Conservation (phyloP, 768 basidiomycete genomes). For the Pleurotus sapidus region DNA sequence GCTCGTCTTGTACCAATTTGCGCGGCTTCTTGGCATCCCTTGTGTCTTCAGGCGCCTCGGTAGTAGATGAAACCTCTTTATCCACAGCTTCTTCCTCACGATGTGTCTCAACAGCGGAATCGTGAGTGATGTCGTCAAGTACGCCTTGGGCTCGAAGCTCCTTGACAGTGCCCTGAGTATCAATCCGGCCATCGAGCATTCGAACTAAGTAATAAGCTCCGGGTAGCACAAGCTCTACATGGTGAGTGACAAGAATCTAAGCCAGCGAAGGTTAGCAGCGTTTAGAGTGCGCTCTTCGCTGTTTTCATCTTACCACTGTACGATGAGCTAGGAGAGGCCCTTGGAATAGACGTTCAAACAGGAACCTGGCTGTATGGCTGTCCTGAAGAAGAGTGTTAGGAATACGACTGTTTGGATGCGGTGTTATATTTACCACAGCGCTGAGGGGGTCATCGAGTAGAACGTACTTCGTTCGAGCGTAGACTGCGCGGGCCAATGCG, state of each 20-base stretch:
- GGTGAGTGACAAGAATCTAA: constrained; percentile 76
- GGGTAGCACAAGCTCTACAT: constrained; percentile 79
- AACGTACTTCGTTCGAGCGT: constrained; percentile 65
- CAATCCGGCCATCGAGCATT: constrained; percentile 80
- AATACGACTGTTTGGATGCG: too few species aligned
- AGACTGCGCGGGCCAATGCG: constrained; percentile 80
- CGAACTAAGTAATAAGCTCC: constrained; percentile 71
- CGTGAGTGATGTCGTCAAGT: constrained; percentile 55
- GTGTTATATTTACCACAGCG: constrained; percentile 64
- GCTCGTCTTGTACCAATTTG: constrained; percentile 79
- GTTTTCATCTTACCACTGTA: constrained; percentile 66
- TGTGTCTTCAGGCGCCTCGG: constrained; percentile 21
- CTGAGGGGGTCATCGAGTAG: constrained; percentile 82
- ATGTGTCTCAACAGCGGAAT: constrained; percentile 46
- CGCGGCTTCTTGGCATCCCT: constrained; percentile 55
- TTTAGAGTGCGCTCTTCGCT: too few species aligned
- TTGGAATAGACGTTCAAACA: constrained; percentile 61
- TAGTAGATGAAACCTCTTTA: constrained; percentile 23
- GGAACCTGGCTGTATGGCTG: constrained; percentile 61
- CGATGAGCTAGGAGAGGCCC: constrained; percentile 66
- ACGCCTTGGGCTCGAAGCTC: constrained; percentile 62
- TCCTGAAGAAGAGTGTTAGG: constrained; percentile 40
- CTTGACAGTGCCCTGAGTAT: constrained; percentile 65
- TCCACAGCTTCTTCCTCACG: constrained; percentile 40
- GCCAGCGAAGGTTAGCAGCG: not conserved